phyloP scores from a whole-genome alignment of 495 filamentous ascomycete species.

The Penicillium steckii region DNA sequence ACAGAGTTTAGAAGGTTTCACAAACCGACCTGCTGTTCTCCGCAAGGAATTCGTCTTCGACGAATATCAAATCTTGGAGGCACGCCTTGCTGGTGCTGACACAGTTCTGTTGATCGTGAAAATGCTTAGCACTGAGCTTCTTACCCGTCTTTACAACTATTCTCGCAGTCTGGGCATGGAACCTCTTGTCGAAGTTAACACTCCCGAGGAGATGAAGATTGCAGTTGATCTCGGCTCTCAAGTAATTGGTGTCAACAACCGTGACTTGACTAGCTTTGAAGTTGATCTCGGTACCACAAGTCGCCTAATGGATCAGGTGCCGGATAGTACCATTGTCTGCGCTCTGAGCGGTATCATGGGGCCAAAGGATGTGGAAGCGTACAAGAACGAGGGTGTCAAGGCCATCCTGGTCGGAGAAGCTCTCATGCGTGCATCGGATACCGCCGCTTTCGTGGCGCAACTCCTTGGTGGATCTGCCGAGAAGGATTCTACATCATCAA shows the following conservation, averaged over 20 bases:
- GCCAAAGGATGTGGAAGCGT: slow-evolving; percentile 85
- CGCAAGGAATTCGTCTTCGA: slow-evolving; percentile 98
- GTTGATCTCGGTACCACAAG: slow-evolving; percentile 95
- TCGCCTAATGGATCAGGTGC: slow-evolving; percentile 80
- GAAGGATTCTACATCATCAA: slow-evolving; percentile 15
- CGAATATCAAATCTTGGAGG: slow-evolving; percentile 97
- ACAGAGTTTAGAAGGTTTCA: slow-evolving; percentile 82
- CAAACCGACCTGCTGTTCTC: slow-evolving; percentile 85
- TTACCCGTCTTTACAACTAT: slow-evolving; percentile 81
- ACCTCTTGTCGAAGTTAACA: slow-evolving; percentile 96
- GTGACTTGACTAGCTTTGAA: slow-evolving; percentile 92
- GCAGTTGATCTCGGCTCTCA: slow-evolving; percentile 86
- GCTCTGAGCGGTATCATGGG: slow-evolving; percentile 93
- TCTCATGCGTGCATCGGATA: slow-evolving; percentile 83
- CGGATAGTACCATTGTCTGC: slow-evolving; percentile 83
- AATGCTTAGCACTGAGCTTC: slow-evolving; percentile 79
- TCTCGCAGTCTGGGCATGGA: slow-evolving; percentile 94
- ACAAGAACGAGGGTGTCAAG: slow-evolving; percentile 83
- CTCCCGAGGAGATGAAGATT: slow-evolving; percentile 83
- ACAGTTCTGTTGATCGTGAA: slow-evolving; percentile 97
- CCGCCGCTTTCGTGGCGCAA: slow-evolving; percentile 75
- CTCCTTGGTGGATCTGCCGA: slow-evolving; percentile 63
- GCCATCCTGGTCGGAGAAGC: slow-evolving; percentile 94
- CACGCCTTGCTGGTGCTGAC: slow-evolving; percentile 88
- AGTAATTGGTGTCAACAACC: slow-evolving; percentile 97